These are phyloP conservation scores for Phanerochaete carnosa DNA, from an alignment of 768 basidiomycete species.

Conservation along the genomic window DNA sequence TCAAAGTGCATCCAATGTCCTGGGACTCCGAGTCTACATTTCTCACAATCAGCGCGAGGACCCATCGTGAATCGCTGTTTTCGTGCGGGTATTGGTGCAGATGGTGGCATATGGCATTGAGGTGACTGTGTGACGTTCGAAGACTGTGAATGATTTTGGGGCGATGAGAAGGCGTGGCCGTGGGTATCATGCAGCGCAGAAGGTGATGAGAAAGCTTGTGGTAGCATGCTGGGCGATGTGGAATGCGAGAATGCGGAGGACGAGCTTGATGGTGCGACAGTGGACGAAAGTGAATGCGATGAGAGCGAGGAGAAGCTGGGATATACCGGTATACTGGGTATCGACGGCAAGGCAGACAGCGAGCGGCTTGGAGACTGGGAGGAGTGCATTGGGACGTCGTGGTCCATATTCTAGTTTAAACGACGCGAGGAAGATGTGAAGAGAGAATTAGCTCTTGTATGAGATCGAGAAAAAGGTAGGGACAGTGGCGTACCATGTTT, in stretches of 20 bases:
- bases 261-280: neutral
- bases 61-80: slow-evolving; percentile 66
- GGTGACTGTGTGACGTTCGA: neutral
- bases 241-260: neutral
- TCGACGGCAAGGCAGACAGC: neutral
- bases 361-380: neutral
- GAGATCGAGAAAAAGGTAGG: neutral
- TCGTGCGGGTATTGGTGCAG: slow-evolving; percentile 21
- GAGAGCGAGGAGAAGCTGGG: neutral
- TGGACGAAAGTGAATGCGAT: neutral
- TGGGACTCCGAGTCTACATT: slow-evolving; percentile 60
- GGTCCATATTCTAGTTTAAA: neutral
- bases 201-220: neutral
- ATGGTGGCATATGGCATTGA: neutral
- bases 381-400: neutral
- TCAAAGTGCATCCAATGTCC: slow-evolving; percentile 74
- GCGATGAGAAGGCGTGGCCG: neutral
- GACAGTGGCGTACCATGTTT: slow-evolving; percentile 5
- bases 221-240: neutral
- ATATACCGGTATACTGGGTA: neutral
- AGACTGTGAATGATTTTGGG: neutral
- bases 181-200: neutral
- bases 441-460: too few species aligned
- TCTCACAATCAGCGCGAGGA: slow-evolving; percentile 64
- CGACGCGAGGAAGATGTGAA: neutral